Conservation (phyloP, 2,329 filamentous ascomycete species). For the Neophaeococcomyces aloes region DNA sequence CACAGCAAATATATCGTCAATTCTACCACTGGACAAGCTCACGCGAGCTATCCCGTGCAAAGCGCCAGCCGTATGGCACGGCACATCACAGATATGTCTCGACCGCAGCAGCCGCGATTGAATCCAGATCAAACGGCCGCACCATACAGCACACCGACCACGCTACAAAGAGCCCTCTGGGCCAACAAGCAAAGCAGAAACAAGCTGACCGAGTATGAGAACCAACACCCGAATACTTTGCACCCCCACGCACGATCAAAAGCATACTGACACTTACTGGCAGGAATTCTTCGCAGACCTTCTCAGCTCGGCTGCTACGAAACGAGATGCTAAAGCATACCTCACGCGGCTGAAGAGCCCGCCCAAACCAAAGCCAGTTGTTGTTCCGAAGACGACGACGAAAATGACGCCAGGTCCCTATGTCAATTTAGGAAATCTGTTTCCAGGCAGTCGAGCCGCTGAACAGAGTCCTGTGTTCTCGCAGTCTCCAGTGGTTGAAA, state of each 20-base stretch:
- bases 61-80: no score
- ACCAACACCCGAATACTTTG: no score
- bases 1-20: slow-evolving; percentile 1
- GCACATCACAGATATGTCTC: not conserved
- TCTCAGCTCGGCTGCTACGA: slow-evolving; percentile 78
- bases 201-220: slow-evolving; percentile 28
- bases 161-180: slow-evolving; percentile 18
- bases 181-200: slow-evolving; percentile 34
- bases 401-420: slow-evolving; percentile 19
- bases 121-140: not conserved
- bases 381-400: slow-evolving; percentile 14
- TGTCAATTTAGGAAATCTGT: slow-evolving; percentile 45
- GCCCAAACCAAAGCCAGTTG: slow-evolving; percentile 16
- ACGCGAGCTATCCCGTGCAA: not conserved
- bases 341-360: slow-evolving; percentile 65
- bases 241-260: no score
- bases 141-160: not conserved
- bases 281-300: slow-evolving; percentile 81
- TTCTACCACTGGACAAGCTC: not conserved
- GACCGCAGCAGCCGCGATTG: slow-evolving; percentile 20
- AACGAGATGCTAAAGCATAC: slow-evolving; percentile 84
- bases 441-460: slow-evolving; percentile 47
- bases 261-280: slow-evolving; percentile 2
- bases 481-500: slow-evolving; percentile 33
- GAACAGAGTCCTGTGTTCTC: slow-evolving; percentile 51